Base-by-base conservation (phyloP, 2,329 filamentous ascomycete genomes). In the Paraconiothyrium sp. region DNA sequence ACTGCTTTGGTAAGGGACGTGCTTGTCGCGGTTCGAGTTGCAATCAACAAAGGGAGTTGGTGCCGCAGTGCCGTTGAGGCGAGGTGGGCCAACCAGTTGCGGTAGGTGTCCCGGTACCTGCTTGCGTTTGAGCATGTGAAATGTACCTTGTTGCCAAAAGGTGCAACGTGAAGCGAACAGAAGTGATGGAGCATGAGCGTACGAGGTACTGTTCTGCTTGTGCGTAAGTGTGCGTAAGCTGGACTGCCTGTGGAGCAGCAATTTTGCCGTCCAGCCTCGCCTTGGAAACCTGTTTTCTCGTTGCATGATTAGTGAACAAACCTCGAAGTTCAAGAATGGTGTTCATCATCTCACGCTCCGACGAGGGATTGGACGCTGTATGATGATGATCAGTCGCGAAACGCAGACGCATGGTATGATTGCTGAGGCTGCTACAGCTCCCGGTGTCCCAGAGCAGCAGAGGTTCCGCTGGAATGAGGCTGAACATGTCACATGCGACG, bases 21-120 rank as follows among this genome's bases (percentile, higher is more conserved):
- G 41, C 9, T 49, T 41, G 20, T 24, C 46, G 35, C 39, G 56
- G 56, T 47, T 51, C 47, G 46, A 58, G 56, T 46, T 51, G 46
- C 46, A 44, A 58, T 24, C 46, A 51, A 32, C 39, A 24, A 58
- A 44, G n/a, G 24, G 27, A n/a, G 10, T 43, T 35, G 8, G 22
- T 24, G 43, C 32, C 20, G 34, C 30, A 16, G n/a, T 56, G 30
- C 43, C 27, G 22, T 8, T 47, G n/a, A 2, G 22, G 43, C 30
- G 27, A 32, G 32, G 24, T 20, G 13, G 32, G 32, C 7, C 10
- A 43, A 47, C n/a, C 30, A 22, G 10, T 44, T 27, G 16, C 10
- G 14, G 43, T 47, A 35, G 43, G 20, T 13, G 30, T 47, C 20
- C n/a, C n/a, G 37, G 41, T 55, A 22, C 10, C 41, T 47, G 41